phyloP scores from a whole-genome alignment of 192 early-diverging fungal genomes.

The Coemansia guatemalensis region DNA sequence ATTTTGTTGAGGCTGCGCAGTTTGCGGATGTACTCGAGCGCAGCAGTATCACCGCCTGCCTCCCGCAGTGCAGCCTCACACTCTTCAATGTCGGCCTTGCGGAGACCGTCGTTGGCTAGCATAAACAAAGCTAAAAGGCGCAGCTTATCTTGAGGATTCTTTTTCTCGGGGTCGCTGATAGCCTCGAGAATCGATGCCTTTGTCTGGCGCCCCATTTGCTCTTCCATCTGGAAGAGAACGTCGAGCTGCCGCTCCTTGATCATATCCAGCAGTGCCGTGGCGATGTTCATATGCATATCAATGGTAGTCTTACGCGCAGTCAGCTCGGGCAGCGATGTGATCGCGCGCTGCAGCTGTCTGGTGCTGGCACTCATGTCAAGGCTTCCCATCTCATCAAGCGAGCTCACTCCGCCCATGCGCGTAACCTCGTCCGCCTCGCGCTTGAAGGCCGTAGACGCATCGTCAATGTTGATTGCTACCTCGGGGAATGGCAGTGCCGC shows the following conservation, averaged over 20 bases:
- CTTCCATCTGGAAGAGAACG: constrained; percentile 92
- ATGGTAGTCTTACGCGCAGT: constrained; percentile 90
- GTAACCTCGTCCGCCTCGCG: constrained; percentile 93
- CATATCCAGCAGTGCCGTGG: constrained; percentile 79
- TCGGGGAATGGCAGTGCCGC: constrained; percentile 93
- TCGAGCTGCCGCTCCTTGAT: constrained; percentile 96
- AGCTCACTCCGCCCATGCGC: constrained; percentile 77
- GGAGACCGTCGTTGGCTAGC: constrained; percentile 67
- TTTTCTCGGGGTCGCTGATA: constrained; percentile 80
- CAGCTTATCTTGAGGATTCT: constrained; percentile 82
- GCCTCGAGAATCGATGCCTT: constrained; percentile 79
- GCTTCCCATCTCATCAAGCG: constrained; percentile 55
- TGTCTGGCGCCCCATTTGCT: constrained; percentile 76
- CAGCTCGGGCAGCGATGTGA: constrained; percentile 91
- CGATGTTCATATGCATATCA: constrained; percentile 99
- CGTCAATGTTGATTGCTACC: constrained; percentile 95
- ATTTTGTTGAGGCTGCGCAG: constrained; percentile 42
- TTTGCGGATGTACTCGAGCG: constrained; percentile 85
- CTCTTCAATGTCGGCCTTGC: constrained; percentile 81
- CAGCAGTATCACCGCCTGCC: constrained; percentile 72
- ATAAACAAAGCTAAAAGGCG: constrained; percentile 88
- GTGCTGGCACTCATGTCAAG: constrained; percentile 79
- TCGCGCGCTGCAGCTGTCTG: constrained; percentile 85
- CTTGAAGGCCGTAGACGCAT: constrained; percentile 92
- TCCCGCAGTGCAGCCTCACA: constrained; percentile 76